Evolutionary conservation across 306 rosid species (phyloP), one percentile per base, ranked within the genome.

Genomic region (Cucurbita argyrosperma): DNA sequence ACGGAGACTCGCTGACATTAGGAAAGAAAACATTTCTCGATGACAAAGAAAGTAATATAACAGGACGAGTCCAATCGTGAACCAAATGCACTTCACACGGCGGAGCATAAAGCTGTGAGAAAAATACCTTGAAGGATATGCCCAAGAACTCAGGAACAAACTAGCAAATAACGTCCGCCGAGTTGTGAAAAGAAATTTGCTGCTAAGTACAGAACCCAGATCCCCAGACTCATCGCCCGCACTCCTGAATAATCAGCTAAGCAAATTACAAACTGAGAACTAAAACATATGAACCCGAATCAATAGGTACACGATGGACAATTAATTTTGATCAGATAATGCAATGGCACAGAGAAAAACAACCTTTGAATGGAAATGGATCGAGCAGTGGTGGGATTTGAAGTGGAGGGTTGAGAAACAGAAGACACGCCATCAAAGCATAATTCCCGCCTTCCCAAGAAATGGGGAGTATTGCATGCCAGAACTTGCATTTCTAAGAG

Each of bases 111-210:
- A 84, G 83, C 81, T 60, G 86, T 84, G 90, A 88, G 90, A 78
- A 55, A 84, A 89, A 85, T 89, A 91, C 99, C 99, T 94, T 82
- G 99, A 91, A 87, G 96, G 84, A 75, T 79, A 77, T 71, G 78
- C 87, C 79, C 80, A 74, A 12, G 91, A 82, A 84, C 18, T 83
- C 90, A 87, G 49, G 57, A 85, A 80, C 77, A 88, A 83, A 82
- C 91, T 86, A 62, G 90, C 87, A 79, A 94, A 76, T 76, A 91
- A 47, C 73, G 74, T 81, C 74, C 97, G 85, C 68, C 99, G 84
- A 9, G 92, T 85, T 40, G 85, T 83, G 18, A 79, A 87, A 67
- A 76, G 66, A 60, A 61, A 16, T 72, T 49, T 67, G 68, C 84
- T 84, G 63, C 71, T 45, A 42, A 79, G 42, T 76, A 79, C 63